Percentiles rank a stretch among this genome's conserved stretches.
These are phyloP conservation scores for Viridothelium virens DNA, from an alignment of 495 filamentous ascomycete species.

Conservation along the genomic window DNA sequence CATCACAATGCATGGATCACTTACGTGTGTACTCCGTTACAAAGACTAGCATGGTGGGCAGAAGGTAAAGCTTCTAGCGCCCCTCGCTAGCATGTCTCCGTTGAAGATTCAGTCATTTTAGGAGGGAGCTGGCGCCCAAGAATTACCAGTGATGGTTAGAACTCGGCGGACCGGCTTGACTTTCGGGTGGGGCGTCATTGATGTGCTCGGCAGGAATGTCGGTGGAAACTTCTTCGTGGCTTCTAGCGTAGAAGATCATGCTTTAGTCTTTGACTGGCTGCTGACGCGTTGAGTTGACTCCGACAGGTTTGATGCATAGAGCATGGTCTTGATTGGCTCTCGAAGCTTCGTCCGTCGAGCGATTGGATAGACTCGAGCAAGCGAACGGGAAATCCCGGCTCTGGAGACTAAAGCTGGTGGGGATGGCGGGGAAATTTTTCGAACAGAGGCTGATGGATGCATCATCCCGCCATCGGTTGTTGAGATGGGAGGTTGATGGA, in stretches of 20 bases:
- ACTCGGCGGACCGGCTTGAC: background rate
- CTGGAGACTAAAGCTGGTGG: no score
- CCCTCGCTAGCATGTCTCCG: background rate
- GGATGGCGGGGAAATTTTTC: no score
- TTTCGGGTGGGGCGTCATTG: background rate
- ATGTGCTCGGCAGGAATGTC: background rate
- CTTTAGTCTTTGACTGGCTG: background rate
- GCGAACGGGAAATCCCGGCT: no score
- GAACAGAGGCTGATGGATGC: no score
- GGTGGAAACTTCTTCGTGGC: background rate
- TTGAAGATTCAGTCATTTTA: background rate
- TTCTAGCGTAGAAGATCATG: background rate
- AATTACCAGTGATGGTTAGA: background rate
- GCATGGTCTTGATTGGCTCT: no score
- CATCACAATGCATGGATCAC: background rate
- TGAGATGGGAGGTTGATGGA: no score
- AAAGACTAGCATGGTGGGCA: background rate
- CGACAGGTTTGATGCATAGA: no score
- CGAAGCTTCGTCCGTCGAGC: no score
- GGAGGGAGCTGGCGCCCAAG: background rate
- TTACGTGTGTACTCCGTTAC: background rate
- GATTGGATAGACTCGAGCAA: no score
- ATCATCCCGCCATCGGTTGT: no score
- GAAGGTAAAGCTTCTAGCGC: background rate
- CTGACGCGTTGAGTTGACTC: background rate